These are phyloP conservation scores for Pogostemon cablin DNA, from an alignment of 257 asterid genomes.

Conservation along the genomic window DNA sequence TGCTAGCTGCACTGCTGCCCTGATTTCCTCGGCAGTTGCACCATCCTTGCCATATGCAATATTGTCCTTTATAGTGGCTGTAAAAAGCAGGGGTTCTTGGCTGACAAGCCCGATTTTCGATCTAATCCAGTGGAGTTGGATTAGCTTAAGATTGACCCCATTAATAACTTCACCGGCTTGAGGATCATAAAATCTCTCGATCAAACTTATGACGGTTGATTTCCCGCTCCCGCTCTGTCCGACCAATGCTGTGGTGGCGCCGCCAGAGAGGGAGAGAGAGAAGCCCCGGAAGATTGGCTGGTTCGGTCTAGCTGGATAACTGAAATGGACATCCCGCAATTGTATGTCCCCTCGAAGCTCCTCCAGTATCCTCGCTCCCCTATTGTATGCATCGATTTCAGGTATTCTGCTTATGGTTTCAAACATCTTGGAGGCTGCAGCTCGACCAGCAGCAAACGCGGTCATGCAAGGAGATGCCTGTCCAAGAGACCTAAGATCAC, in stretches of 20 bases:
- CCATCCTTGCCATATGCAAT: constrained; percentile 64
- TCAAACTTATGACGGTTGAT: constrained; percentile 63
- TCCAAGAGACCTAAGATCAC: constrained; percentile 50
- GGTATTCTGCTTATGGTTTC: constrained; percentile 56
- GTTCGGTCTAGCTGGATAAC: constrained; percentile 63
- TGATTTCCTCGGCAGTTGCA: constrained; percentile 60
- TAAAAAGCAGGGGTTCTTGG: constrained; percentile 73
- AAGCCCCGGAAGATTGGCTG: constrained; percentile 56
- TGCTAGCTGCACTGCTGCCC: constrained; percentile 53
- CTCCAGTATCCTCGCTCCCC: constrained; percentile 40
- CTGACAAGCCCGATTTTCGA: constrained; percentile 67
- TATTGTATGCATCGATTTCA: constrained; percentile 55
- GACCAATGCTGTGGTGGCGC: constrained; percentile 57
- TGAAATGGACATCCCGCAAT: constrained; percentile 49
- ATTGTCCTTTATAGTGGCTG: constrained; percentile 61
- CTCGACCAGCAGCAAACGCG: constrained; percentile 62
- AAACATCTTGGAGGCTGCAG: constrained; percentile 67
- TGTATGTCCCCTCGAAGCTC: constrained; percentile 56
- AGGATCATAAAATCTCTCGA: constrained; percentile 74
- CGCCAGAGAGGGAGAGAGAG: constrained; percentile 45
- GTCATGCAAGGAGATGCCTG: constrained; percentile 60
- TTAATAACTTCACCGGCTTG: constrained; percentile 59
- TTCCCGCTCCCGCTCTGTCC: constrained; percentile 82
- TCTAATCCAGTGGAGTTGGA: constrained; percentile 67
- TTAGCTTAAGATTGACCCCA: constrained; percentile 50